These are phyloP conservation scores for Pilasporangium apinafurcum DNA, from an alignment of 352 stramenopile species.

Conservation along the genomic window DNA sequence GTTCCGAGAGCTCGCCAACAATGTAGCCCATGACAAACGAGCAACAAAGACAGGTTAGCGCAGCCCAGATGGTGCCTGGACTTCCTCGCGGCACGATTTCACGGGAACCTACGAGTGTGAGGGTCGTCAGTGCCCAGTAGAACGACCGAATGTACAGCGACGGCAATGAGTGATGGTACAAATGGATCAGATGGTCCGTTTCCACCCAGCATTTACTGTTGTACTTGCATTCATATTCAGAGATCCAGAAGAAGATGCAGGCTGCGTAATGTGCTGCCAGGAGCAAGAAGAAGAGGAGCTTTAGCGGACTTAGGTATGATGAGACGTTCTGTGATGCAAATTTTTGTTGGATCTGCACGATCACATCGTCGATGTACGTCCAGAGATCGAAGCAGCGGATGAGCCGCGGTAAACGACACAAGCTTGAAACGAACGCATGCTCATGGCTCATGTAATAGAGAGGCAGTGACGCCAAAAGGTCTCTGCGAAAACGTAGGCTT, in stretches of 20 bases:
- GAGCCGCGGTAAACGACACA: constrained; percentile 52
- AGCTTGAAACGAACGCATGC: constrained; percentile 9
- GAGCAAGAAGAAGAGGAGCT: constrained; percentile 65
- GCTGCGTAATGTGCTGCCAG: constrained; percentile 53
- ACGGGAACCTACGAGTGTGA: constrained; percentile 49
- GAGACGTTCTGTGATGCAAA: constrained; percentile 66
- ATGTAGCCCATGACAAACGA: constrained; percentile 76
- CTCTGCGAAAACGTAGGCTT: constrained; percentile 33
- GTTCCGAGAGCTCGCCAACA: constrained; percentile 60
- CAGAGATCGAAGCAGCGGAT: constrained; percentile 44
- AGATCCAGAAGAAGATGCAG: constrained; percentile 69
- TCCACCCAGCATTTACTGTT: constrained; percentile 46
- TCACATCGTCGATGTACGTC: constrained; percentile 53
- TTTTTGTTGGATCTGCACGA: constrained; percentile 59
- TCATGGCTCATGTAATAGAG: constrained; percentile 36
- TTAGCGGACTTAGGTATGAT: constrained; percentile 57
- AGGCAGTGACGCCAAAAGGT: constrained; percentile 49
- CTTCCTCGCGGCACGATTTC: constrained; percentile 42
- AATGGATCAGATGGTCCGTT: constrained; percentile 50
- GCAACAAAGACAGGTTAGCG: constrained; percentile 46
- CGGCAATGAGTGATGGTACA: constrained; percentile 39
- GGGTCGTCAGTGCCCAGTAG: constrained; percentile 67
- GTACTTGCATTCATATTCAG: constrained; percentile 40
- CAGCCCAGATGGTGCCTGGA: constrained; percentile 49
- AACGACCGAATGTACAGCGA: constrained; percentile 60